A percentile compares a stretch with the other conserved stretches of the same genome.
Evolutionary conservation across 257 asterid genomes (phyloP).

Genomic region (Leptodermis oblonga): DNA sequence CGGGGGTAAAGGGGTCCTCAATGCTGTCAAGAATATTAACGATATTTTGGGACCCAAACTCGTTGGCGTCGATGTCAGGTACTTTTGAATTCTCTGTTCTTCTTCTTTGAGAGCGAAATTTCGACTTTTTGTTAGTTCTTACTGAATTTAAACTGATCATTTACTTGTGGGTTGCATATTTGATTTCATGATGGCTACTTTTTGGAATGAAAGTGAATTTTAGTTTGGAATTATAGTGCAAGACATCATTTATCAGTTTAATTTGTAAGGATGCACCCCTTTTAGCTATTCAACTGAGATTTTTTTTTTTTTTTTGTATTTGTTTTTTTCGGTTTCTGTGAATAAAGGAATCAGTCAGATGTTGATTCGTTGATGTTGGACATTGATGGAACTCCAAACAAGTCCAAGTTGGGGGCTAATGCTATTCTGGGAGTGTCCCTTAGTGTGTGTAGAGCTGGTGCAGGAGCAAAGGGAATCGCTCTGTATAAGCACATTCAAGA

Average conservation of each 20-base stretch:
- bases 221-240: no score
- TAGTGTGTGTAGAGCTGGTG: constrained; percentile 95
- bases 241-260: no score
- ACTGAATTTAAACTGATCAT: neutral
- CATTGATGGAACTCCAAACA: constrained; percentile 89
- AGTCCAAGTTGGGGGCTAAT: constrained; percentile 92
- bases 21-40: constrained; percentile 77
- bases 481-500: constrained; percentile 89
- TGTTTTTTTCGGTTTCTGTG: constrained; percentile 10
- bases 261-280: neutral
- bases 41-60: constrained; percentile 78
- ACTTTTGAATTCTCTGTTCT: neutral
- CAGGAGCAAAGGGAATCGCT: constrained; percentile 88
- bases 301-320: neutral
- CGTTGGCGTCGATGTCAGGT: constrained; percentile 90
- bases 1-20: constrained; percentile 94
- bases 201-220: neutral
- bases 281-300: neutral
- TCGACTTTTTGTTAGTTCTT: neutral
- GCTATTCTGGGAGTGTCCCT: constrained; percentile 97
- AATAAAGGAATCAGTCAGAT: constrained; percentile 65
- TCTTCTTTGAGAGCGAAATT: neutral
- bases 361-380: constrained; percentile 87
- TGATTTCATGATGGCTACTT: no score
- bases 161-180: neutral